phyloP scores from a whole-genome alignment of 1,284 basidiomycete genomes.

The Cryptococcus sp. region DNA sequence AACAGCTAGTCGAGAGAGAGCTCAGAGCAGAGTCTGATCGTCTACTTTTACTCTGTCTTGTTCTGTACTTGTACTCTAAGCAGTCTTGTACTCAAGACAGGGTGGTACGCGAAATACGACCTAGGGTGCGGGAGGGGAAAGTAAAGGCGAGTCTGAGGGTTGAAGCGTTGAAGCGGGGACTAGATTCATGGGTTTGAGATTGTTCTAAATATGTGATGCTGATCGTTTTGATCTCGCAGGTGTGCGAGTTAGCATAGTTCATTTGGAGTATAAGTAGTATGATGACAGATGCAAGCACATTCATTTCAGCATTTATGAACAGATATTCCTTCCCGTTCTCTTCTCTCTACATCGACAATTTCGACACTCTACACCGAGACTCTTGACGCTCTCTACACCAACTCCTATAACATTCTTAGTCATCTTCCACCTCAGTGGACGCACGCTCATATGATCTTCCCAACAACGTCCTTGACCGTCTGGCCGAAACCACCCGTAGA shows the following conservation, averaged over 20 bases:
- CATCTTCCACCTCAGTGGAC: background rate
- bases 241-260: too few species aligned
- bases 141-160: constrained; percentile 46
- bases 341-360: too few species aligned
- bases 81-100: background rate
- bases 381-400: too few species aligned
- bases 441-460: constrained; percentile 15
- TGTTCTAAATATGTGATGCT: background rate
- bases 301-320: too few species aligned
- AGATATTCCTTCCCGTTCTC: too few species aligned
- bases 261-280: too few species aligned
- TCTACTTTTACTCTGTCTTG: background rate
- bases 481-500: constrained; percentile 73
- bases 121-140: constrained; percentile 32
- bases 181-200: background rate
- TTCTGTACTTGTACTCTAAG: background rate
- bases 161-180: background rate
- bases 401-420: too few species aligned
- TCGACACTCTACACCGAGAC: too few species aligned
- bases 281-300: too few species aligned
- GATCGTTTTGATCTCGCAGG: background rate
- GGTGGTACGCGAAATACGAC: background rate
- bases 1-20: constrained; percentile 1
- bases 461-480: constrained; percentile 18
- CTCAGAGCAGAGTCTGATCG: background rate